Conservation (phyloP, 2,329 filamentous ascomycete species). For the Fusarium sp. region DNA sequence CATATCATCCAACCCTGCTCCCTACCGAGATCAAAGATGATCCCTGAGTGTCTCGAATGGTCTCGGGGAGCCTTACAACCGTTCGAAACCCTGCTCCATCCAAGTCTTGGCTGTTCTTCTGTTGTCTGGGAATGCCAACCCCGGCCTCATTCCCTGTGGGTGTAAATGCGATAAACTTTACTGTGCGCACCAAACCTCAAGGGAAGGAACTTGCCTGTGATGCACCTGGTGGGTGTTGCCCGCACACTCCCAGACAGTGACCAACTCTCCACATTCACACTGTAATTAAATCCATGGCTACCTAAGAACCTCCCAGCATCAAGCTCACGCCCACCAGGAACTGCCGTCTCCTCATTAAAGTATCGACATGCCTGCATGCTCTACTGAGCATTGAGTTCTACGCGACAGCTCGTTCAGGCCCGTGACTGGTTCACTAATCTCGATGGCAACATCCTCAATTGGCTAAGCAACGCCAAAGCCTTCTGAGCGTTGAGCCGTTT, state of each 20-base stretch:
- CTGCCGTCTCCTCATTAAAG: not conserved
- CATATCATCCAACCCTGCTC: not conserved
- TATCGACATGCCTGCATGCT: not conserved
- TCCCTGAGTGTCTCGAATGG: not conserved
- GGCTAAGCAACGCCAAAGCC: not conserved
- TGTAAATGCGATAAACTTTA: not conserved
- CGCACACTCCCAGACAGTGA: not conserved
- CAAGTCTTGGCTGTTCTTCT: not conserved
- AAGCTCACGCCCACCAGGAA: not conserved
- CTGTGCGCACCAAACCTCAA: constrained; percentile 11
- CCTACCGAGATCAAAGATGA: not conserved
- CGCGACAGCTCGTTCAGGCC: not conserved
- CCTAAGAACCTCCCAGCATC: not conserved
- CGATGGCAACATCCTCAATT: constrained; percentile 1
- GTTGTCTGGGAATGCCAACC: not conserved
- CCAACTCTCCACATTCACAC: not conserved
- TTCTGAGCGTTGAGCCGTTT: constrained; percentile 4
- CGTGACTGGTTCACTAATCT: not conserved
- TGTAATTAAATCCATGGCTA: not conserved
- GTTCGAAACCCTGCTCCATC: not conserved
- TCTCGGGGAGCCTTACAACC: not conserved
- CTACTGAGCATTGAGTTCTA: not conserved
- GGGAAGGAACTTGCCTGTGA: constrained; percentile 6
- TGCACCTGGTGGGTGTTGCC: not conserved
- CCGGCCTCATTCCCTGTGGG: not conserved